phyloP scores from a whole-genome alignment of 495 filamentous ascomycete species.

The Podospora bellae-mahoneyi region DNA sequence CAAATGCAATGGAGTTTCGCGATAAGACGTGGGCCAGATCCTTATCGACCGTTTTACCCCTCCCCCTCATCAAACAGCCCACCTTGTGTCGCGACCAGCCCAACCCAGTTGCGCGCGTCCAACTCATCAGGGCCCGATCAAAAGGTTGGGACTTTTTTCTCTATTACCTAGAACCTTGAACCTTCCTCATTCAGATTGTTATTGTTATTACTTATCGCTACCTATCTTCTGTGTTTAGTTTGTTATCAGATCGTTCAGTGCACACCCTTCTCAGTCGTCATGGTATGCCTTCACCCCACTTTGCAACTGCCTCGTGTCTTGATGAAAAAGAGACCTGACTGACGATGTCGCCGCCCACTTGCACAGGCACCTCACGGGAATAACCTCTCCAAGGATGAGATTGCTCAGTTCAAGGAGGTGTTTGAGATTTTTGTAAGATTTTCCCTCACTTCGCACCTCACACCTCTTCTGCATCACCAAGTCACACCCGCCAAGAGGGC shows the following conservation, averaged over 20 bases:
- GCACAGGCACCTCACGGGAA: constrained; percentile 48
- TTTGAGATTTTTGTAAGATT: constrained; percentile 87
- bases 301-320: not conserved
- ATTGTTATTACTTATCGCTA: not conserved
- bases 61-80: constrained; percentile 12
- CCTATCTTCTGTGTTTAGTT: not conserved
- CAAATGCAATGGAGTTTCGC: constrained; percentile 19
- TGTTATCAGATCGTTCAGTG: not conserved
- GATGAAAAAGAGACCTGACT: not conserved
- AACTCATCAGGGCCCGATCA: constrained; percentile 6
- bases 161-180: not conserved
- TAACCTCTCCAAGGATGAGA: constrained; percentile 80
- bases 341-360: too few relatives aligned
- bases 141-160: not conserved
- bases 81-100: not conserved
- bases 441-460: not conserved
- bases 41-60: constrained; percentile 11
- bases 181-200: not conserved
- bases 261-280: not conserved
- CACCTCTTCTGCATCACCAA: not conserved
- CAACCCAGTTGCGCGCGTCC: not conserved
- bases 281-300: not conserved
- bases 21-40: not conserved
- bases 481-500: not conserved
- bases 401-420: constrained; percentile 90